Evolutionary conservation across 2,329 filamentous ascomycete species (phyloP), one percentile per base, ranked within the genome.

Genomic region (Paramyrothecium roridum): DNA sequence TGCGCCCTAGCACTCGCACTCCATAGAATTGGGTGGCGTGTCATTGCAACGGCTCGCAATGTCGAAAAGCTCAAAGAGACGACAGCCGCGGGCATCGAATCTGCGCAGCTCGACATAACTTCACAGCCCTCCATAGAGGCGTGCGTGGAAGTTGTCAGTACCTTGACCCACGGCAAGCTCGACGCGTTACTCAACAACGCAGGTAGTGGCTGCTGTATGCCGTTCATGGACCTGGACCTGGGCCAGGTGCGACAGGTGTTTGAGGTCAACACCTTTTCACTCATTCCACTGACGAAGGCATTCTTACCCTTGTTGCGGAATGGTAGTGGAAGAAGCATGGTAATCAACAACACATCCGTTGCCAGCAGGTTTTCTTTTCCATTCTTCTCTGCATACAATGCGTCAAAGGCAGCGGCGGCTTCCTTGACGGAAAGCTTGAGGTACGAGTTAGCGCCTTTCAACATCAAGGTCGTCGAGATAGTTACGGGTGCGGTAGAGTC

Each of bases 121-220:
- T 65, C 62, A 1, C 30, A 56, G 2, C 56, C 59, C 1, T 69
- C 67, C 2, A 60, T 70, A 10, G 49, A 37, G 11, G 48, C 51
- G 0, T 59, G 60, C 1, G 62, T 59, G 1, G 48, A 56, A 1
- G 12, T 51, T 0, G 60, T 70, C 46, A 48, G 53, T 3, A 21
- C 57, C 2, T 49, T 63, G 1, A 62, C 66, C 0, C 63, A 63
- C 0, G 65, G 65, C n/a, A 57, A 60, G 1, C 54, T 70, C 10
- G 67, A 71, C n/a, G 56, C 58, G 2, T 54, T 70, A 3, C 48
- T 71, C 22, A 70, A 70, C 52, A 71, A 70, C 46, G 66, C 67
- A 3, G 68, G 67, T 0, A 50, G 19, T 3, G 61, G 58, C 3
- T 63, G 65, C 43, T 59, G 53, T 3, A 67, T 62, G 64, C 65